Base-by-base conservation (phyloP, 169 alveolate genomes). In the Cryptosporidium ubiquitum region DNA sequence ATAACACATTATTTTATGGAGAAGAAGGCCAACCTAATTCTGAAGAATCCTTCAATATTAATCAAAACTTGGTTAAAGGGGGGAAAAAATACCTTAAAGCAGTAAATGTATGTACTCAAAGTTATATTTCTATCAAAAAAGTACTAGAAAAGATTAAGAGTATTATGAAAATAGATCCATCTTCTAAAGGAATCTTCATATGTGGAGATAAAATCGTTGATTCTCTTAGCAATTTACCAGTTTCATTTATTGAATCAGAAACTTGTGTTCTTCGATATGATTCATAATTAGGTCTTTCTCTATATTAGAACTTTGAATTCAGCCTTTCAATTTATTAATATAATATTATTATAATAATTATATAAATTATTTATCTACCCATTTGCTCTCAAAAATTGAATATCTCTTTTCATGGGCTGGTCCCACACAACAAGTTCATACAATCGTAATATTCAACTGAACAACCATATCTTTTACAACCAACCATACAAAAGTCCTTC, bases 381-480 rank as follows among this genome's bases (percentile, higher is more conserved):
- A 10, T 12, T 9, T 55, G 66, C 12, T 23, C 14, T 23, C 29
- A 4, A 16, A 20, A 12, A 31, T 14, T 64, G 10, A 31, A 14
- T 6, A 64, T 9, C 31, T 5, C 2, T n/a, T n/a, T 9, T 37
- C 29, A 64, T 33, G 71, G 71, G 12, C 47, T 64, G 71, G 57
- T 44, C 10, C 75, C 73, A 64, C 89, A 79, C 18, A 79, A 42
- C 6, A 58, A 42, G 23, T 61, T 44, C 89, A 79, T 79, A 42
- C 89, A 79, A 12, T 64, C 75, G 39, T 79, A 61, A 33, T 79
- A 79, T 2, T 55, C 47, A n/a, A 79, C 29, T 7, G 89, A 64
- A 33, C 89, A 79, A 0, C 89, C 89, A 23, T 61, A 79, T 61
- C 75, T 58, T 26, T 61, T 79, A 33, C 89, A 79, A n/a, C 89